Evolutionary conservation across 78 protist species (phyloP), one percentile per base, ranked within the genome.

Genomic region (Speleostelium caveatum): DNA sequence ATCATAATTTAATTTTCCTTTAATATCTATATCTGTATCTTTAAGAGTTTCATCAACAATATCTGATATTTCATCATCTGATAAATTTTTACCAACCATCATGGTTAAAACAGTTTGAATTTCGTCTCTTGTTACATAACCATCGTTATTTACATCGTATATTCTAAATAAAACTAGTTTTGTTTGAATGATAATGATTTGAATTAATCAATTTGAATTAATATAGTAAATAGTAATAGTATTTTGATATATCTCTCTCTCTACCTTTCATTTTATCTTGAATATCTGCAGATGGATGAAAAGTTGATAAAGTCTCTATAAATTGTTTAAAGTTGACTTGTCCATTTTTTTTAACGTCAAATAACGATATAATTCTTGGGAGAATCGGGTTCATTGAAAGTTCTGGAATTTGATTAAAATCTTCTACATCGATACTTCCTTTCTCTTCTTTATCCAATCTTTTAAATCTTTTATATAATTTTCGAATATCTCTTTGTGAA

Each of bases 321-420:
- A 86, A 94, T n/a, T 87, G 90, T 63, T 67, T 75, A 32, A 94
- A 94, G 24, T 93, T 90, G 26, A 94, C 88, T 30, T 93, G 75
- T 17, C 86, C 93, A n/a, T 58, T 39, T 63, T 65, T 58, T 73
- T 94, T 73, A 3, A 60, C 75, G 41, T 80, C 92, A 59, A 94
- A 94, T 5, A 90, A 59, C 0, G 79, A 38, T 51, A 94, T 86
- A 42, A 94, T 61, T 33, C 96, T 94, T 22, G 83, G 89, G 28
- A 75, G 41, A 28, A 94, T 58, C 21, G 96, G 96, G 24, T 94
- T 94, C 95, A 93, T 94, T 8, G 96, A 86, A 10, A 94, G 22
- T 41, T 94, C 96, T 30, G 96, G 96, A 2, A 94, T 86, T 3
- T 58, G 63, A 26, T 77, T 59, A 32, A 94, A 94, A 67, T 94